Evolutionary conservation across 805 yeast genomes (phyloP).

Genomic region (Yarrowia osloensis): DNA sequence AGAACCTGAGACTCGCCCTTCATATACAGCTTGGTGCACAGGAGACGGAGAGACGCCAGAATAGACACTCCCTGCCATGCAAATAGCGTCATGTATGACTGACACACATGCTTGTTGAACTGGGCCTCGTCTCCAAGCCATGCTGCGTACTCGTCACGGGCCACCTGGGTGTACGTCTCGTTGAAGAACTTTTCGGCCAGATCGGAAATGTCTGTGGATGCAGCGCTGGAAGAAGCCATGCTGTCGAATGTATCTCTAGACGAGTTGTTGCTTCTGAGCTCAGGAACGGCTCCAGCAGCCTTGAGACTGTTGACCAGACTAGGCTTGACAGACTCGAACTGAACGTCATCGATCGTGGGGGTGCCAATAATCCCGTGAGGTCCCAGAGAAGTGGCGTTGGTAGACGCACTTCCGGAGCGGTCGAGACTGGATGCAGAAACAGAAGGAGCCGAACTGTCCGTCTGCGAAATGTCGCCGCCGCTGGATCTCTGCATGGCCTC

Average conservation of each 20-base stretch:
- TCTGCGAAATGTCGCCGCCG: neutral
- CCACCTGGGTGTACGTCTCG: constrained; percentile 28
- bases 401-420: neutral
- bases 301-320: neutral
- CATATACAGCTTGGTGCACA: constrained; percentile 69
- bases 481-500: neutral
- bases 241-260: neutral
- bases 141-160: constrained; percentile 49
- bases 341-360: constrained; percentile 1
- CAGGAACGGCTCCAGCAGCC: constrained; percentile 1
- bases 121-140: constrained; percentile 44
- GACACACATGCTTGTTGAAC: constrained; percentile 41
- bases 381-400: constrained; percentile 2
- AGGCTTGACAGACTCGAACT: neutral
- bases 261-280: neutral
- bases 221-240: neutral
- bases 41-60: constrained; percentile 55
- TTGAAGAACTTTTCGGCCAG: constrained; percentile 8
- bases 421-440: neutral
- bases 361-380: constrained; percentile 5
- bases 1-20: constrained; percentile 83
- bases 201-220: neutral
- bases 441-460: neutral
- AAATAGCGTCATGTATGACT: constrained; percentile 46
- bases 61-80: constrained; percentile 54